Evolutionary conservation across 345 rosid species (phyloP).

Genomic region (Aurinia saxatilis): DNA sequence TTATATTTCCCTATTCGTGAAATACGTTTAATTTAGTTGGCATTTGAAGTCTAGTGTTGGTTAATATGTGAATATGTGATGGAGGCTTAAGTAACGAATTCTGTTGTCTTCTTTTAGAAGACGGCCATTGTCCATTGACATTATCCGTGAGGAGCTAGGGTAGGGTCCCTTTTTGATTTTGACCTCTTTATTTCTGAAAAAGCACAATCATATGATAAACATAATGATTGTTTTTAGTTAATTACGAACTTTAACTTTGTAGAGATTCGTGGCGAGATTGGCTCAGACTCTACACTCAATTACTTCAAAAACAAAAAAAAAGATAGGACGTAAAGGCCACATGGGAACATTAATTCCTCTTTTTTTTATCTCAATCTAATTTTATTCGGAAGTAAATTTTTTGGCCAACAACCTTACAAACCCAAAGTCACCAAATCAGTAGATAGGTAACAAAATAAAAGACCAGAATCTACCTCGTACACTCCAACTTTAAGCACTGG

Average conservation of each 20-base stretch:
- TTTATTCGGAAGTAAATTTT: no score
- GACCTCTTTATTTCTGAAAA: slow-evolving; percentile 5
- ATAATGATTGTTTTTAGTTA: slow-evolving; percentile 2
- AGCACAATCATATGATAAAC: not conserved
- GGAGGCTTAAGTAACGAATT: slow-evolving; percentile 3
- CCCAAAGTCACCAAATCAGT: no score
- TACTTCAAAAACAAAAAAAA: not conserved
- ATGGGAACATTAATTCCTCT: not conserved
- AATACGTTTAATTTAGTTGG: not conserved
- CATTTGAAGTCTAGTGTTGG: not conserved
- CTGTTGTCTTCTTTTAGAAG: slow-evolving; percentile 7
- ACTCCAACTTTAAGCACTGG: no score
- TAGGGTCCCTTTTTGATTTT: slow-evolving; percentile 12
- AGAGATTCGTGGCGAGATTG: slow-evolving; percentile 26
- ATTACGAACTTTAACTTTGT: slow-evolving; percentile 12
- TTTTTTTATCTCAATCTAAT: no score
- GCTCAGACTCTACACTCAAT: slow-evolving; percentile 15
- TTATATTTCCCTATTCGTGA: not conserved
- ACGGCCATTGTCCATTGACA: not conserved
- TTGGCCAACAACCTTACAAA: no score
- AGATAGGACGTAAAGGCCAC: slow-evolving; percentile 7
- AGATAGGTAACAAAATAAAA: no score
- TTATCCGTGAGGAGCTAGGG: not conserved
- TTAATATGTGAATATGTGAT: slow-evolving; percentile 1
- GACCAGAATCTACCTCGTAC: no score